phyloP scores from a whole-genome alignment of 2,329 filamentous ascomycete species.

The Xylaria sp. region DNA sequence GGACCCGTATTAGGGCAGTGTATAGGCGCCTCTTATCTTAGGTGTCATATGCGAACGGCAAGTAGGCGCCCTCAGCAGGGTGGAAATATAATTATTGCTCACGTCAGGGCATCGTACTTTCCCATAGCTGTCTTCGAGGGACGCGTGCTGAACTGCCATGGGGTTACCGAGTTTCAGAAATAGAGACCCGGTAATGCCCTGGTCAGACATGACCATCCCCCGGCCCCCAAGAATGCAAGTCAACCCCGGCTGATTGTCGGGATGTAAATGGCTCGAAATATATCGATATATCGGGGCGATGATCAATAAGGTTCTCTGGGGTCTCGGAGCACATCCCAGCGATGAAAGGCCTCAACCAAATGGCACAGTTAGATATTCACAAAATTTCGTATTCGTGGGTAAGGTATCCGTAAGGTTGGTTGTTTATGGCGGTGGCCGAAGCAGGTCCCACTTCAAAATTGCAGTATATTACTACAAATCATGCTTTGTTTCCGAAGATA shows the following conservation, averaged over 20 bases:
- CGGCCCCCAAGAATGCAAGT: slow-evolving; percentile 29
- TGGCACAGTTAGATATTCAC: background rate
- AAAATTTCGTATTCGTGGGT: background rate
- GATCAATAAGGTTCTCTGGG: background rate
- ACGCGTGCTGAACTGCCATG: background rate
- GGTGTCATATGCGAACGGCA: background rate
- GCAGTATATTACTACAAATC: background rate
- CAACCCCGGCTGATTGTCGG: slow-evolving; percentile 33
- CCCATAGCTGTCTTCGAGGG: background rate
- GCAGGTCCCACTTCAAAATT: slow-evolving; percentile 5
- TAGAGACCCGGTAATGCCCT: slow-evolving; percentile 31
- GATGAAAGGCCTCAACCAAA: slow-evolving; percentile 7
- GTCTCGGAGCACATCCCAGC: background rate
- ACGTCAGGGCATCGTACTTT: background rate
- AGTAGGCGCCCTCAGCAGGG: background rate
- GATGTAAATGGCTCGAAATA: slow-evolving; percentile 19
- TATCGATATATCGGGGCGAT: slow-evolving; percentile 19
- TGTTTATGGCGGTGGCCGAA: background rate
- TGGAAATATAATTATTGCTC: background rate
- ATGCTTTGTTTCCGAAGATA: background rate
- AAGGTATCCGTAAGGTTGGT: background rate
- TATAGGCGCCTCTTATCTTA: background rate
- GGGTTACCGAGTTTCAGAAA: slow-evolving; percentile 32
- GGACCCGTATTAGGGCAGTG: background rate
- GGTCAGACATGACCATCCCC: slow-evolving; percentile 21